Percentiles rank a stretch among this genome's conserved stretches.
Evolutionary conservation across 2,329 filamentous ascomycete species (phyloP).

Genomic region (Colletotrichum sp.): DNA sequence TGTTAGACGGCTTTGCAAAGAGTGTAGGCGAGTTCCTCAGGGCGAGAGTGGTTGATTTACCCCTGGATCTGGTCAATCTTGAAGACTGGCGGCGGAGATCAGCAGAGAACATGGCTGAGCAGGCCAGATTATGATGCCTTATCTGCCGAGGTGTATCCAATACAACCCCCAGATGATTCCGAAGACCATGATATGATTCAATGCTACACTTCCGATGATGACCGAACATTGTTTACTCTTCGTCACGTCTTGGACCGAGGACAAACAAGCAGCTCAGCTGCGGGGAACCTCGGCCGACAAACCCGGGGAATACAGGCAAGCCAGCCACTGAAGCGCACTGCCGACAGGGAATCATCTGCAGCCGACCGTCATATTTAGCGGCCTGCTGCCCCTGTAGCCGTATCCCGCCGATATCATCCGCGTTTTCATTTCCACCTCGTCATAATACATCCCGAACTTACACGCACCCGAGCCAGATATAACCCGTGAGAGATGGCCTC

Average conservation of each 20-base stretch:
- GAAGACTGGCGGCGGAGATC: conserved; percentile 23
- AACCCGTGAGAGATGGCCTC: conserved; percentile 5
- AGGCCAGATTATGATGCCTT: background rate
- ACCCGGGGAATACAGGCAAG: background rate
- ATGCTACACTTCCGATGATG: background rate
- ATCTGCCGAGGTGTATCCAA: background rate
- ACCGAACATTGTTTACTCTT: background rate
- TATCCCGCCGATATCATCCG: background rate
- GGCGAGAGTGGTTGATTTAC: conserved; percentile 32
- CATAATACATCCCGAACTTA: background rate
- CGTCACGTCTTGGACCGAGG: background rate
- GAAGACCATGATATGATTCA: background rate
- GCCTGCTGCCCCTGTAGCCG: background rate
- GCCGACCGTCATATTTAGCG: background rate
- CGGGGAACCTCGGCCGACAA: background rate
- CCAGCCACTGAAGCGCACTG: background rate
- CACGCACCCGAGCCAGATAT: background rate
- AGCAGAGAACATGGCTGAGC: background rate
- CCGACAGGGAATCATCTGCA: background rate
- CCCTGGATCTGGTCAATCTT: conserved; percentile 23
- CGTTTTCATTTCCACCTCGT: background rate
- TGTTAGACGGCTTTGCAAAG: conserved; percentile 56
- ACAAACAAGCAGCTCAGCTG: background rate
- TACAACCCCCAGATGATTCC: background rate
- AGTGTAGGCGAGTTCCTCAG: conserved; percentile 55